Base-by-base conservation (phyloP, 495 filamentous ascomycete genomes). In the Hypoxylon lienhwacheense region DNA sequence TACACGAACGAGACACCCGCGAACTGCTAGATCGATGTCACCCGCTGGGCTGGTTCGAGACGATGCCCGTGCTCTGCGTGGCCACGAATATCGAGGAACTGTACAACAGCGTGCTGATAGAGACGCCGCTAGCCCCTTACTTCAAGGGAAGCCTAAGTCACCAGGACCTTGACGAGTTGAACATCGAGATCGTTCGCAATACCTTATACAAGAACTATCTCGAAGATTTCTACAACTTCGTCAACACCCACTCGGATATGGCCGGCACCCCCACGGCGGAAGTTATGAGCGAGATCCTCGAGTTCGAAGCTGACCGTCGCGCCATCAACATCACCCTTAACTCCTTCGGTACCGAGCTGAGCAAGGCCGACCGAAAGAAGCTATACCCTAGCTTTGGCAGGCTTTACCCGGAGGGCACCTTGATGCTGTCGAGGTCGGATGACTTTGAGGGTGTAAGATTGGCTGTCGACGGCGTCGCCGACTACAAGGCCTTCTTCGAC, bases 311-410 rank as follows among this genome's bases (percentile, higher is more conserved):
- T 7, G 93, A 99, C 67, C 80, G 93, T 47, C 80, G 93, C 57
- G 89, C 91, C 55, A 99, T 99, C 78, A 99, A 99, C 73, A 99
- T 99, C 74, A 99, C 93, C 7, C 76, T 99, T 47, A 99, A 99
- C 76, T 97, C 93, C 7, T 97, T 99, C 65, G 93, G 95, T 48
- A 97, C 95, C 5, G 93, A 99, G 73, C 81, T 99, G 28, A 89
- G 85, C 55, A 97, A 97, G 81, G 80, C 79, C 37, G 92, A 97
- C 65, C 85, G 93, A 51, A 91, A 87, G 76, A 99, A 97, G 78
- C 77, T 99, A 40, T 99, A 99, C 73, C 95, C 93, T 6, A 85
- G 75, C 63, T 95, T 97, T 50, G 93, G 93, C 12, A 78, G 79
- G 56, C 78, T 99, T 22, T 95, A 97, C 56, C 93, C 93, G 1